These are phyloP conservation scores for Phytopythium ostracodes DNA, from an alignment of 352 stramenopile genomes.

Conservation along the genomic window DNA sequence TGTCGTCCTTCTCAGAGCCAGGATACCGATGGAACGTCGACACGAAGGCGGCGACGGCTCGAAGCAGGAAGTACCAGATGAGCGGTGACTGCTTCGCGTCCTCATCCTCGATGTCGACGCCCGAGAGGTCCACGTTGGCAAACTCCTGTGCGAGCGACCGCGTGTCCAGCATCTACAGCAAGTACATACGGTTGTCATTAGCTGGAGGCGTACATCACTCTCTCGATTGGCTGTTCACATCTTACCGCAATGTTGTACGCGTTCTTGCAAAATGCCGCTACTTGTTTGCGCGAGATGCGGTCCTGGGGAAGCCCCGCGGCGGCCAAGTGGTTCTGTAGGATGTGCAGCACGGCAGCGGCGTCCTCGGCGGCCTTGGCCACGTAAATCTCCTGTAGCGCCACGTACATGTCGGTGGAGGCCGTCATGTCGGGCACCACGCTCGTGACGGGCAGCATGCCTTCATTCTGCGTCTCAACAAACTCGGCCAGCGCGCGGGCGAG, in stretches of 20 bases:
- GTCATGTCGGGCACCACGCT: slow-evolving; percentile 97
- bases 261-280: slow-evolving; percentile 93
- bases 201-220: too few relatives aligned
- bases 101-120: slow-evolving; percentile 75
- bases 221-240: neutral
- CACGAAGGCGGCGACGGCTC: slow-evolving; percentile 59
- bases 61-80: slow-evolving; percentile 94
- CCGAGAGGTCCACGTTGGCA: slow-evolving; percentile 46
- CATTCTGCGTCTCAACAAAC: slow-evolving; percentile 71
- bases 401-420: slow-evolving; percentile 91
- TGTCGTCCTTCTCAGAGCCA: slow-evolving; percentile 39
- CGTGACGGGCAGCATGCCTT: slow-evolving; percentile 75
- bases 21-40: slow-evolving; percentile 74
- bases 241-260: slow-evolving; percentile 80
- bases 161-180: slow-evolving; percentile 61
- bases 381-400: slow-evolving; percentile 94
- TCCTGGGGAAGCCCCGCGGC: slow-evolving; percentile 25
- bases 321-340: slow-evolving; percentile 28
- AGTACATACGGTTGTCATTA: too few relatives aligned
- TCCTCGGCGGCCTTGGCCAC: slow-evolving; percentile 85
- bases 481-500: slow-evolving; percentile 63
- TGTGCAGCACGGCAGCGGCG: slow-evolving; percentile 29
- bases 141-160: slow-evolving; percentile 85
- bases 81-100: slow-evolving; percentile 89
- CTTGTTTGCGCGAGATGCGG: slow-evolving; percentile 54